Conservation (phyloP, 768 basidiomycete genomes). For the Kwoniella bestiolae region DNA sequence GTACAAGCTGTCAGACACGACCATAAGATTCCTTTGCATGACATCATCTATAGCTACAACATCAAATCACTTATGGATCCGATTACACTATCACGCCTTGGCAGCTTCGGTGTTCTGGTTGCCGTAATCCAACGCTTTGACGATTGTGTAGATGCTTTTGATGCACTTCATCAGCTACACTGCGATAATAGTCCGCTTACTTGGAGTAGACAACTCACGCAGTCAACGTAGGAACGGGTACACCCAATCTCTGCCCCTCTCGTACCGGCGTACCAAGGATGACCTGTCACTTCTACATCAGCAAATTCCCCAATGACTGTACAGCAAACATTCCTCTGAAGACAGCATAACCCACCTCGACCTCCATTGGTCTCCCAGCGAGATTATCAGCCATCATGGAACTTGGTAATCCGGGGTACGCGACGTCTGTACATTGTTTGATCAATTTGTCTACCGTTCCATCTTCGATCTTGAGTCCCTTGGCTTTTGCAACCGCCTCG, state of each 20-base stretch:
- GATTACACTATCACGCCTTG: constrained; percentile 20
- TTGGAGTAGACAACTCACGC: constrained; percentile 38
- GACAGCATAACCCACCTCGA: constrained; percentile 51
- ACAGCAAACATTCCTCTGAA: too few species aligned
- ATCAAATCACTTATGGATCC: too few species aligned
- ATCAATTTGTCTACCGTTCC: constrained; percentile 51
- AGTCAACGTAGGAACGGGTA: constrained; percentile 45
- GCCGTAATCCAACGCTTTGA: constrained; percentile 53
- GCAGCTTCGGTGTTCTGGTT: constrained; percentile 48
- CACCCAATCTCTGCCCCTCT: constrained; percentile 46
- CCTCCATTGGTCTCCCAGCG: constrained; percentile 53
- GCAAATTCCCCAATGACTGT: too few species aligned
- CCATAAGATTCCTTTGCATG: too few species aligned
- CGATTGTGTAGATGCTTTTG: constrained; percentile 48
- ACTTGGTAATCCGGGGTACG: constrained; percentile 47
- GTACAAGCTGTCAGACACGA: too few species aligned
- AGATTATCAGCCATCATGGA: constrained; percentile 53
- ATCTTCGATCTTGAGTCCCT: constrained; percentile 49
- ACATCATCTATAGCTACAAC: too few species aligned
- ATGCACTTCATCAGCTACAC: not conserved
- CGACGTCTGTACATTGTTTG: constrained; percentile 50
- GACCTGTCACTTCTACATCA: constrained; percentile 28
- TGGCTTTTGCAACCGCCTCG: constrained; percentile 49
- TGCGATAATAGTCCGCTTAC: too few species aligned
- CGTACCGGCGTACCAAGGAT: constrained; percentile 53